Evolutionary conservation across 2,329 filamentous ascomycete genomes (phyloP).

Genomic region (Nemania serpens): DNA sequence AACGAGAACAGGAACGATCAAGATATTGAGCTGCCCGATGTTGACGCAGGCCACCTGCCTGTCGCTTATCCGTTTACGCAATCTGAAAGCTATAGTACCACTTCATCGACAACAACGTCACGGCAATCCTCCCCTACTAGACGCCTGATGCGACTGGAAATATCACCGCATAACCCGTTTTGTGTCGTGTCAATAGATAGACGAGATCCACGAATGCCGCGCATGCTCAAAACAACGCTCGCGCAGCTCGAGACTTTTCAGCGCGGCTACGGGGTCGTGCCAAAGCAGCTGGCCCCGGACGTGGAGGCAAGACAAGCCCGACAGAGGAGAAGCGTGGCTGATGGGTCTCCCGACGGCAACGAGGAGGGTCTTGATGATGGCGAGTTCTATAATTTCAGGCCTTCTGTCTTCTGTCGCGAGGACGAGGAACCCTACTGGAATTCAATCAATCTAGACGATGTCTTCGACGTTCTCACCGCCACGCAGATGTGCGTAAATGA

Average conservation of each 20-base stretch:
- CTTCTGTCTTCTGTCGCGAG: background rate
- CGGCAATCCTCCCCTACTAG: background rate
- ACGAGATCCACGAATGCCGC: conserved; percentile 7
- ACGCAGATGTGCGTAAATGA: conserved; percentile 2
- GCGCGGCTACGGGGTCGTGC: conserved; percentile 1
- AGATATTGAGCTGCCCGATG: too few species aligned
- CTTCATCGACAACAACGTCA: conserved; percentile 1
- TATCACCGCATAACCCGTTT: background rate
- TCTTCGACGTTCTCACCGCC: conserved; percentile 4
- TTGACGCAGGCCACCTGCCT: too few species aligned
- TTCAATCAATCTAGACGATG: background rate
- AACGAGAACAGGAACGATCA: too few species aligned
- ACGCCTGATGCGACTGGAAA: conserved; percentile 4
- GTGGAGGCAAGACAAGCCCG: background rate
- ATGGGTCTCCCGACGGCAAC: background rate
- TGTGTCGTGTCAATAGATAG: background rate
- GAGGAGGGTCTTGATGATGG: background rate
- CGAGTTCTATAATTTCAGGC: conserved; percentile 4
- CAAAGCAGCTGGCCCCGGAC: background rate
- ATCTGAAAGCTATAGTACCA: background rate
- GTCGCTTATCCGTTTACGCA: background rate
- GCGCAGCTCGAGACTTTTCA: conserved; percentile 3
- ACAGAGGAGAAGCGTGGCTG: background rate
- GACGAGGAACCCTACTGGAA: background rate
- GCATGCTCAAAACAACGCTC: background rate